Percentiles rank a stretch among this genome's conserved stretches.
These are phyloP conservation scores for Kwoniella sp. DNA, from an alignment of 768 basidiomycete genomes.

Conservation along the genomic window DNA sequence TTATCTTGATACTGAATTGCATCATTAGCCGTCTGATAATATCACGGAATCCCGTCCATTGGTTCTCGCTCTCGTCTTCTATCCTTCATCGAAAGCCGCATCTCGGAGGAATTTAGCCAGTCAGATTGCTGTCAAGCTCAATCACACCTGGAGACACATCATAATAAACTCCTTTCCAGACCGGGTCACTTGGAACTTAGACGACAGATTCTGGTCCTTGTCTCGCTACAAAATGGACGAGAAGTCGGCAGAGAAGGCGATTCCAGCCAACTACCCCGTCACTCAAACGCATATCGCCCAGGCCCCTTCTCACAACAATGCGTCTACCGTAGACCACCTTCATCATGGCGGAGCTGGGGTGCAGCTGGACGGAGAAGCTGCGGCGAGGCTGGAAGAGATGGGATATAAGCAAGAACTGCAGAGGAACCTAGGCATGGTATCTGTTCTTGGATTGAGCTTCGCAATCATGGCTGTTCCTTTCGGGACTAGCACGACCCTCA, in stretches of 20 bases:
- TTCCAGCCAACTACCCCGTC: neutral
- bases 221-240: constrained; percentile 7
- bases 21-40: too few relatives aligned
- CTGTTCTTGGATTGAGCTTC: constrained; percentile 46
- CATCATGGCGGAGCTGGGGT: neutral
- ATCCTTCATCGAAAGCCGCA: too few relatives aligned
- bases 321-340: neutral
- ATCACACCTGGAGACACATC: too few relatives aligned
- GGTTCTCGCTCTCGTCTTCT: too few relatives aligned
- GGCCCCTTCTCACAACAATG: neutral
- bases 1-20: too few relatives aligned
- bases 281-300: neutral
- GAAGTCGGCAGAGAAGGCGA: neutral
- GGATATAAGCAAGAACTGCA: constrained; percentile 50
- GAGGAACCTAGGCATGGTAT: constrained; percentile 47
- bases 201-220: too few relatives aligned
- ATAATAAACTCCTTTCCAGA: too few relatives aligned
- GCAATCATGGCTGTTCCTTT: constrained; percentile 53
- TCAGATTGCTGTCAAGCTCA: too few relatives aligned
- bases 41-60: too few relatives aligned
- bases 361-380: constrained; percentile 7
- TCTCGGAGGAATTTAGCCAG: too few relatives aligned
- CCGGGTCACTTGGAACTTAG: too few relatives aligned
- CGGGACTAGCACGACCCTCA: constrained; percentile 44
- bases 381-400: constrained; percentile 42